A percentile compares a stretch with the other conserved stretches of the same genome.
These are phyloP conservation scores for Termitomyces sp. DNA, from an alignment of 768 basidiomycete genomes.

Conservation along the genomic window DNA sequence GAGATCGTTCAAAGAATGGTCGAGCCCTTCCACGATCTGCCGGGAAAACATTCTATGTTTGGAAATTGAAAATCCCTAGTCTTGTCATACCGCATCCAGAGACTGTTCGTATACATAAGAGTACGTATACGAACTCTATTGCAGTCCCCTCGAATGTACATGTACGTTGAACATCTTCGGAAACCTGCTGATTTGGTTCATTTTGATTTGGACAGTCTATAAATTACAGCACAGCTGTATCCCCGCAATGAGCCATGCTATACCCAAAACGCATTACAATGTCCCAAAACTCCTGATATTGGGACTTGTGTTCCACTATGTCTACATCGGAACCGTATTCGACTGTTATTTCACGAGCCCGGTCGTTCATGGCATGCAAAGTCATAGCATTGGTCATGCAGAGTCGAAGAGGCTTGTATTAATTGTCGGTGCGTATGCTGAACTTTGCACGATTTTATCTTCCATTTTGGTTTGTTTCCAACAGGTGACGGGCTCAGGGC, in stretches of 20 bases:
- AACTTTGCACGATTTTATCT: background rate
- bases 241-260: slow-evolving; percentile 5
- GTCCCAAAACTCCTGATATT: slow-evolving; percentile 47
- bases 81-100: background rate
- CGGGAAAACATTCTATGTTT: too few relatives aligned
- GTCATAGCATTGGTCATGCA: slow-evolving; percentile 36
- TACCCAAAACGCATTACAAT: slow-evolving; percentile 24
- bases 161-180: background rate
- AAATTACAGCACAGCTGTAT: background rate
- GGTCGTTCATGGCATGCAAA: slow-evolving; percentile 72
- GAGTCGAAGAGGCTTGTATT: slow-evolving; percentile 72
- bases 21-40: too few relatives aligned
- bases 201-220: background rate
- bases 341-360: slow-evolving; percentile 88
- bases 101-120: background rate
- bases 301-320: slow-evolving; percentile 69
- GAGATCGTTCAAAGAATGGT: background rate
- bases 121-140: too few relatives aligned
- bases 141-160: slow-evolving; percentile 3
- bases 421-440: slow-evolving; percentile 55
- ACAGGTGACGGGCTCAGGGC: slow-evolving; percentile 81
- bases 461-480: background rate
- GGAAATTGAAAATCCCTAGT: background rate
- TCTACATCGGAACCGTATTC: slow-evolving; percentile 69
- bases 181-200: background rate